Evolutionary conservation across 2,329 filamentous ascomycete species (phyloP), one percentile per base, ranked within the genome.

Genomic region (Waltergamsia citrina): DNA sequence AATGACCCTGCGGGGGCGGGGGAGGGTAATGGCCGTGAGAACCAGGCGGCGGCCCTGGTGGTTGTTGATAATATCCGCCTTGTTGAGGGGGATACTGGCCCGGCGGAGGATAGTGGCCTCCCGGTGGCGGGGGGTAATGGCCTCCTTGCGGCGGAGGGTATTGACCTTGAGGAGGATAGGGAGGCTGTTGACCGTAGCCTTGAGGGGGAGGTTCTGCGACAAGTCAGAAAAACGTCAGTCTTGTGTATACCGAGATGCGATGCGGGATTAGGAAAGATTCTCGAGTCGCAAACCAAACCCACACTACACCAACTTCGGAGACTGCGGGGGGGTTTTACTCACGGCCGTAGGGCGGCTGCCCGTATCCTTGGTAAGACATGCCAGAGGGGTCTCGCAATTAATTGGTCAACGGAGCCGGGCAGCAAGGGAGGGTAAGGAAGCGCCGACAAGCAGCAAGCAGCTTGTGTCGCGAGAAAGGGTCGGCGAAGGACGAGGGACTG

Each of bases 121-220:
- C 45, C 10, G 46, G 44, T n/a, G 47, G 46, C 21, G 42, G 45
- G 14, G 48, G 45, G 41, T 58, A 59, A 10, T 40, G 43, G 35
- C 41, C 48, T 17, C 47, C 43, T 27, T 41, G 37, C 32, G 47
- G 48, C 10, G 46, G 45, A 33, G 45, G 48, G 38, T 50, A 50
- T 18, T 48, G 43, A 22, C 30, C 51, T 28, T 40, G 48, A 14
- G 43, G 49, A 30, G 49, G 50, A 29, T 51, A 47, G 20, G 50
- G n/a, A 50, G 56, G 52, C 38, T 57, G 50, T 24, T 56, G 56
- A 25, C 57, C 56, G 43, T 63, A 62, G 42, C 58, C 60, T 41
- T 61, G 58, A 20, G 51, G 51, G 24, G 54, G 57, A 29, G 19
- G 46, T 44, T 36, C 29, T 34, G 21, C 20, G 24, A 23, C 23